Percentiles rank a stretch among this genome's conserved stretches.
Conservation (phyloP, 495 filamentous ascomycete genomes). For the Penicillium maclennaniae region DNA sequence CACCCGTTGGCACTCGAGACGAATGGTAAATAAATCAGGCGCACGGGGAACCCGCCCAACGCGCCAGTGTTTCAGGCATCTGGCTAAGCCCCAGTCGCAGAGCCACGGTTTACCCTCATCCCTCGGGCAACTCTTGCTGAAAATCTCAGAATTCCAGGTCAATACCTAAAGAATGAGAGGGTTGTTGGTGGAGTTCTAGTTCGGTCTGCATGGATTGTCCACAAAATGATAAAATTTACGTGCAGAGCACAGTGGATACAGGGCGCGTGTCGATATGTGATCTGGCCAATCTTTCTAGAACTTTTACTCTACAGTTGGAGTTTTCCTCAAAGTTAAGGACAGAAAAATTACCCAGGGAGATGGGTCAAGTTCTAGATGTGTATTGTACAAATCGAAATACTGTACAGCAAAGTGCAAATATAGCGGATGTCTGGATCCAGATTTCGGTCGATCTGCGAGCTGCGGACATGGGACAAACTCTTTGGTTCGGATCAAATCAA, state of each 20-base stretch:
- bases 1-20: background rate
- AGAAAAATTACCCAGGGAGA: background rate
- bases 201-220: too few relatives aligned
- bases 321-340: too few relatives aligned
- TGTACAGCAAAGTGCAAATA: background rate
- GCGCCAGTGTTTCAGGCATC: slow-evolving; percentile 42
- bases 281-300: too few relatives aligned
- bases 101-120: slow-evolving; percentile 17
- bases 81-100: slow-evolving; percentile 10
- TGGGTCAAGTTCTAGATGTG: background rate
- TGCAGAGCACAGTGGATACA: too few relatives aligned
- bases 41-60: slow-evolving; percentile 23
- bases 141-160: background rate
- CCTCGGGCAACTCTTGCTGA: slow-evolving; percentile 33
- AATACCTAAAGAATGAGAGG: background rate
- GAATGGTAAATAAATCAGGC: slow-evolving; percentile 19
- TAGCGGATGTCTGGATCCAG: background rate
- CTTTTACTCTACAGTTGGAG: too few relatives aligned
- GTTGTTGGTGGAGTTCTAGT: background rate
- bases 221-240: too few relatives aligned
- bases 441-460: background rate
- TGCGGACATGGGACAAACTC: background rate
- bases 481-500: background rate
- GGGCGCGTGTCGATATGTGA: too few relatives aligned
- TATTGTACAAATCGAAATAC: slow-evolving; percentile 2